A percentile compares a stretch with the other conserved stretches of the same genome.
phyloP scores from a whole-genome alignment of 2,329 filamentous ascomycete species.

The Cordyceps farinosa region DNA sequence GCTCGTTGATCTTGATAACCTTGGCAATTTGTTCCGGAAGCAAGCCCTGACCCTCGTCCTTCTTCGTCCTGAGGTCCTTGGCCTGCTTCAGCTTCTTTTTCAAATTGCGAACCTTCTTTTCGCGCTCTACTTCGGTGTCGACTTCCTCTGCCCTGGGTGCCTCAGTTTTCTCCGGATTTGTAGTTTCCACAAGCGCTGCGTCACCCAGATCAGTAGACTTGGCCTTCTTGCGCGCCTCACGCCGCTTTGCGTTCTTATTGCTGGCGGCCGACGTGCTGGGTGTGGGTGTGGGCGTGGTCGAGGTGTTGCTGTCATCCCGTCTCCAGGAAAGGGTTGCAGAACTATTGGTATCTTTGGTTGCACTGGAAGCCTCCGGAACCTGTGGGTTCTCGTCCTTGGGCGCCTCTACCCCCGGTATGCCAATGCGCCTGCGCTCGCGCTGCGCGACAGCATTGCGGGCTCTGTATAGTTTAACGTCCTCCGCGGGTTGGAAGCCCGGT shows the following conservation, averaged over 20 bases:
- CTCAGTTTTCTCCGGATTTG: slow-evolving; percentile 50
- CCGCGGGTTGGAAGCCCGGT: slow-evolving; percentile 88
- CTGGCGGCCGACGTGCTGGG: slow-evolving; percentile 39
- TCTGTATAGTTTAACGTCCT: slow-evolving; percentile 95
- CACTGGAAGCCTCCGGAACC: slow-evolving; percentile 33
- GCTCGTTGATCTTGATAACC: slow-evolving; percentile 93
- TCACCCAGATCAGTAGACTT: slow-evolving; percentile 47
- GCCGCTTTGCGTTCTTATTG: slow-evolving; percentile 84
- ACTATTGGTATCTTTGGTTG: neutral
- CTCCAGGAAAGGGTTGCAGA: neutral
- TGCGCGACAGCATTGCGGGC: slow-evolving; percentile 84
- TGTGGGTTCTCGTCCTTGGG: slow-evolving; percentile 42
- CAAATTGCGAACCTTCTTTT: slow-evolving; percentile 88
- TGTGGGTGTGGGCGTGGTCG: neutral
- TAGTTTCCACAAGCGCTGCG: slow-evolving; percentile 34
- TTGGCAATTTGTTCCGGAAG: slow-evolving; percentile 96
- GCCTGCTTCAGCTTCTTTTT: slow-evolving; percentile 96
- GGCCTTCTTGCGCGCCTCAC: slow-evolving; percentile 54
- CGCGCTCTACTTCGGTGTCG: slow-evolving; percentile 72
- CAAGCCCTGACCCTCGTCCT: slow-evolving; percentile 77
- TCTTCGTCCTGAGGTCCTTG: slow-evolving; percentile 84
- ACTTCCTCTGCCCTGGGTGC: slow-evolving; percentile 39
- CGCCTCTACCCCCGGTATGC: slow-evolving; percentile 69
- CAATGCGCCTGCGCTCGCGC: slow-evolving; percentile 63
- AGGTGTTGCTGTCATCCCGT: neutral